A percentile compares a stretch with the other conserved stretches of the same genome.
Evolutionary conservation across 2,329 filamentous ascomycete genomes (phyloP).

Genomic region (Teratosphaeria gauchensis): DNA sequence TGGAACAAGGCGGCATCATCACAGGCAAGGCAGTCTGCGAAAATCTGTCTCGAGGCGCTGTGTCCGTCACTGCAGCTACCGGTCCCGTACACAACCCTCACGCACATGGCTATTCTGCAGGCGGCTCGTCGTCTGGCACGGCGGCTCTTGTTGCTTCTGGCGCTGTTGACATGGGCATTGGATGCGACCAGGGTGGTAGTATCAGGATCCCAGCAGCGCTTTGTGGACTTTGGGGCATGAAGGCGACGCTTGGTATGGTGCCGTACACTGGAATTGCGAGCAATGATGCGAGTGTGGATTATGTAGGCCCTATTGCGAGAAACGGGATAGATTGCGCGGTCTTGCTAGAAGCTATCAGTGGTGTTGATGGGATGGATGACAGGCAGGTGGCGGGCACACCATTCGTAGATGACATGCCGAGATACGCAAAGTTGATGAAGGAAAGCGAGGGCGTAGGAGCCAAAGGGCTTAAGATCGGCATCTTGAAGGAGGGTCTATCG

Average conservation of each 20-base stretch:
- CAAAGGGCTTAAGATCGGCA: constrained; percentile 28
- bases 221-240: constrained; percentile 20
- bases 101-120: constrained; percentile 35
- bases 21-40: constrained; percentile 40
- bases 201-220: constrained; percentile 16
- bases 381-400: constrained; percentile 24
- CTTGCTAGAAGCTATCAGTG: constrained; percentile 37
- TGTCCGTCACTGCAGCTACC: constrained; percentile 16
- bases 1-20: constrained; percentile 36
- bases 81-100: constrained; percentile 35
- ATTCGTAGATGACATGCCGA: constrained; percentile 15
- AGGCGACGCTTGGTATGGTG: constrained; percentile 38
- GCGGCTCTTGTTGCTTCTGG: constrained; percentile 35
- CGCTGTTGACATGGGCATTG: constrained; percentile 29
- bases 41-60: constrained; percentile 28
- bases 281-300: constrained; percentile 36
- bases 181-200: constrained; percentile 32
- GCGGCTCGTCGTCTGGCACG: constrained; percentile 39
- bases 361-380: constrained; percentile 40
- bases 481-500: constrained; percentile 36
- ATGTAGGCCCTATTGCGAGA: constrained; percentile 38
- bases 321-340: constrained; percentile 36
- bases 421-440: constrained; percentile 19
- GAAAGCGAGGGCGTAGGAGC: constrained; percentile 15
- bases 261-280: constrained; percentile 41